These are phyloP conservation scores for Xylaria longipes DNA, from an alignment of 495 filamentous ascomycete genomes.

Conservation along the genomic window DNA sequence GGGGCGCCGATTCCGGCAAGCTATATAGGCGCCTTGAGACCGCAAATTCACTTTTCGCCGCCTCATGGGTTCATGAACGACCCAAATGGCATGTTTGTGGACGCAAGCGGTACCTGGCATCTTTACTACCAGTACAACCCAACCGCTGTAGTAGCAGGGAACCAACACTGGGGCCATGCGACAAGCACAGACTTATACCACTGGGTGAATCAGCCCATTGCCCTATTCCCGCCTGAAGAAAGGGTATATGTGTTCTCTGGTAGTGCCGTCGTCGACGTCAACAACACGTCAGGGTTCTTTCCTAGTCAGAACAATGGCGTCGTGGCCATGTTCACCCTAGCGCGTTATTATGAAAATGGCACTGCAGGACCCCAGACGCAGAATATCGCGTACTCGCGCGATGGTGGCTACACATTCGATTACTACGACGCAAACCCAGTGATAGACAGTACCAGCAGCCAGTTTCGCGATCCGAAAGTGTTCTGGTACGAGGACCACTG, in stretches of 20 bases:
- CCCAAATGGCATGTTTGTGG: constrained; percentile 62
- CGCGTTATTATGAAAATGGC: constrained; percentile 42
- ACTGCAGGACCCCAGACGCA: constrained; percentile 49
- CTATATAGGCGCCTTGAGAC: constrained; percentile 50
- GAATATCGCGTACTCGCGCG: constrained; percentile 62
- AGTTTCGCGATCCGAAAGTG: constrained; percentile 67
- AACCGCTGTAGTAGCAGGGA: constrained; percentile 53
- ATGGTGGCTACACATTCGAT: constrained; percentile 61
- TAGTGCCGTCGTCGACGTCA: constrained; percentile 56
- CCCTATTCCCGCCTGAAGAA: constrained; percentile 54
- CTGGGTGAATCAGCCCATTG: constrained; percentile 61
- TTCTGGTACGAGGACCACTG: constrained; percentile 59
- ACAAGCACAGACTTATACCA: constrained; percentile 57
- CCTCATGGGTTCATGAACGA: constrained; percentile 64
- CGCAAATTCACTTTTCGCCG: constrained; percentile 63
- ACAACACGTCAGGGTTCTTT: constrained; percentile 66
- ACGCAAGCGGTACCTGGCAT: constrained; percentile 56
- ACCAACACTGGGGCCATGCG: constrained; percentile 63
- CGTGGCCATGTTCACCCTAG: constrained; percentile 63
- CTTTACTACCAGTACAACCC: constrained; percentile 64
- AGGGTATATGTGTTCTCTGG: constrained; percentile 61
- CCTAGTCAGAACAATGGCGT: constrained; percentile 55
- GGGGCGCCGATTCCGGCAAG: constrained; percentile 44
- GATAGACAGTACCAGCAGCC: constrained; percentile 48
- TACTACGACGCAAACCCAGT: constrained; percentile 62